Percentiles rank a stretch among this genome's conserved stretches.
phyloP scores from a whole-genome alignment of 169 alveolate genomes.

The Toxoplasma gondii region DNA sequence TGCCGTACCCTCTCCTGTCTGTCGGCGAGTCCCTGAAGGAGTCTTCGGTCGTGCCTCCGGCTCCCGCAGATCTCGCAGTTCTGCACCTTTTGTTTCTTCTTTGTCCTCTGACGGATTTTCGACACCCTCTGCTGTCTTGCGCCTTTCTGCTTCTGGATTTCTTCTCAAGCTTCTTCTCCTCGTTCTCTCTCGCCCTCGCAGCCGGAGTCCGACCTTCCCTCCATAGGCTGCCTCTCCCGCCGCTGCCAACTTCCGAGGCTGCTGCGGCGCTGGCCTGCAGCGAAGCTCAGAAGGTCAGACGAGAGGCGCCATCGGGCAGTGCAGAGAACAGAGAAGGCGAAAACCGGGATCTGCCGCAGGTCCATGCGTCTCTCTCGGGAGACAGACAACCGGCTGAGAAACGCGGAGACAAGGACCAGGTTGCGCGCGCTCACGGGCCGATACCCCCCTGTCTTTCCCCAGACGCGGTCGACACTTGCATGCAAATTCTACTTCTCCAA shows the following conservation, averaged over 20 bases:
- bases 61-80: constrained; percentile 12
- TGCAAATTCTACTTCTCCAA: neutral
- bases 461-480: neutral
- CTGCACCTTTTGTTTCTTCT: neutral
- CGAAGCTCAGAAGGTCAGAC: neutral
- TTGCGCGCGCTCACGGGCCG: neutral
- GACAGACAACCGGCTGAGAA: neutral
- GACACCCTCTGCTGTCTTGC: constrained; percentile 6
- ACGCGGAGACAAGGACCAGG: neutral
- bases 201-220: neutral
- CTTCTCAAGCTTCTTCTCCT: neutral
- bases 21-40: neutral
- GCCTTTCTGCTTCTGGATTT: constrained; percentile 18
- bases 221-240: neutral
- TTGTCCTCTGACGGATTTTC: constrained; percentile 20
- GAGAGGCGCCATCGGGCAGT: neutral
- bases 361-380: too few relatives aligned
- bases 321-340: neutral
- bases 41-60: neutral
- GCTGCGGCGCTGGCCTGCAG: neutral
- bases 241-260: neutral
- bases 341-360: too few relatives aligned
- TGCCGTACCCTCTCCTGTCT: constrained; percentile 19
- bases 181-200: neutral
- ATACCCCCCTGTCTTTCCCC: neutral